Base-by-base conservation (phyloP, 768 basidiomycete species). In the Boletus pseudo-olivaceus region DNA sequence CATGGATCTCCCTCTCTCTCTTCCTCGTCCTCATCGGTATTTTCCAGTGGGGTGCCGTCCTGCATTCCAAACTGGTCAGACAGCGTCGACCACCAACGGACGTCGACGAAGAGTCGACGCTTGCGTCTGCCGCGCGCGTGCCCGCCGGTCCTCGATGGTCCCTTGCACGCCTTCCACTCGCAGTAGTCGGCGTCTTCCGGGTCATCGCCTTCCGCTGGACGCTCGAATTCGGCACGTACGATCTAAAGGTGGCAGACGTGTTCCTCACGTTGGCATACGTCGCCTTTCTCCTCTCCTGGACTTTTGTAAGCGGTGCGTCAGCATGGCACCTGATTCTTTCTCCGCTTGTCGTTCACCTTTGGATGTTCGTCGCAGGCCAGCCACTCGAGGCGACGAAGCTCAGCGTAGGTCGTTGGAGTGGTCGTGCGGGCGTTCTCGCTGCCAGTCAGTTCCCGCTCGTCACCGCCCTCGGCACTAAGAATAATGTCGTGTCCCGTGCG, bases 121-220 rank as follows among this genome's bases (percentile, higher is more conserved):
- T 47, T n/a, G 2, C 48, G 2, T 48, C 59, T 4, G 4, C 44
- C 1, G 17, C 3, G 10, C 44, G 27, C 27, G n/a, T 27, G 7
- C 43, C 54, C 63, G 11, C 11, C 20, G 6, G 68, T 67, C 23
- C 64, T 66, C 19, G 67, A 59, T 9, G 78, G 78, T 68, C 75
- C 68, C 54, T 76, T 70, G 38, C 62, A 30, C 70, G 73, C 29
- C 52, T 76, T 10, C 72, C 74, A 1, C 55, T 61, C n/a, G 78
- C 76, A 2, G 29, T 73, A 20, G 63, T 73, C 33, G 73, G 80
- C 12, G 65, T 64, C 7, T 82, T 82, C 65, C 75, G 76, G 20
- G 76, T 82, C 20, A 52, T 77, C 19, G 75, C 76, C 7, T 83
- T 82, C 61, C 78, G 82, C 14, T 72, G 70, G 62, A 76, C 73